Percentiles rank a stretch among this genome's conserved stretches.
phyloP scores from a whole-genome alignment of 2,329 filamentous ascomycete genomes.

The Stagonosporopsis vannaccii region DNA sequence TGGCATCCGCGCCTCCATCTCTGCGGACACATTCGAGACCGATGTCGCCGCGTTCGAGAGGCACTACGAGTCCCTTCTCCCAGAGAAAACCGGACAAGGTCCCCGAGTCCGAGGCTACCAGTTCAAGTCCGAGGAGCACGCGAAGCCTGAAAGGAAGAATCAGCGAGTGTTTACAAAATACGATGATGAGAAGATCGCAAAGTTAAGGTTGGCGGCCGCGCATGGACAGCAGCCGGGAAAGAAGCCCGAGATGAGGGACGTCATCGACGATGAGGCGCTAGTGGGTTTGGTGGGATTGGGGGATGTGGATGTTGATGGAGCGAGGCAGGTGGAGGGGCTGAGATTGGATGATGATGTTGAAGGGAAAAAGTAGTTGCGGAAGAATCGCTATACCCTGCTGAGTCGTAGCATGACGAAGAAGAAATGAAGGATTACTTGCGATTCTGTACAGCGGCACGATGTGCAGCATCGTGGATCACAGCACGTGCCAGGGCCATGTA shows the following conservation, averaged over 20 bases:
- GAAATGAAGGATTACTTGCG: too few relatives aligned
- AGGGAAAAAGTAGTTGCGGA: neutral
- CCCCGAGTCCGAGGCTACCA: constrained; percentile 60
- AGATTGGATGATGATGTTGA: constrained; percentile 31
- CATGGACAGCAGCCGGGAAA: constrained; percentile 41
- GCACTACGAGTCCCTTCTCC: constrained; percentile 74
- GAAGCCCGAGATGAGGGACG: constrained; percentile 36
- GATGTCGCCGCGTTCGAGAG: constrained; percentile 68
- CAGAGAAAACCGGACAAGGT: constrained; percentile 75
- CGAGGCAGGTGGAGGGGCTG: constrained; percentile 25
- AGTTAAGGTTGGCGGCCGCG: constrained; percentile 26
- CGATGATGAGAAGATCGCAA: constrained; percentile 32
- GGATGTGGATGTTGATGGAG: constrained; percentile 19
- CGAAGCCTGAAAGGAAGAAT: constrained; percentile 41
- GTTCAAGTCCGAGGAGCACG: constrained; percentile 41
- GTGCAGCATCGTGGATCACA: too few relatives aligned
- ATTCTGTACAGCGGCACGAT: too few relatives aligned
- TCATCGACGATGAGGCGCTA: constrained; percentile 45
- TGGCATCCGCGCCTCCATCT: constrained; percentile 71
- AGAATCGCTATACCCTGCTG: neutral
- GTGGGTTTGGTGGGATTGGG: constrained; percentile 38
- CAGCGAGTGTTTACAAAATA: constrained; percentile 41
- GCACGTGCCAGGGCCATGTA: too few relatives aligned
- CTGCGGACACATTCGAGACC: constrained; percentile 60
- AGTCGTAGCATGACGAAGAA: too few relatives aligned